Percentiles rank a stretch among this genome's conserved stretches.
phyloP scores from a whole-genome alignment of 805 yeast genomes.

The Candida endomychidarum region DNA sequence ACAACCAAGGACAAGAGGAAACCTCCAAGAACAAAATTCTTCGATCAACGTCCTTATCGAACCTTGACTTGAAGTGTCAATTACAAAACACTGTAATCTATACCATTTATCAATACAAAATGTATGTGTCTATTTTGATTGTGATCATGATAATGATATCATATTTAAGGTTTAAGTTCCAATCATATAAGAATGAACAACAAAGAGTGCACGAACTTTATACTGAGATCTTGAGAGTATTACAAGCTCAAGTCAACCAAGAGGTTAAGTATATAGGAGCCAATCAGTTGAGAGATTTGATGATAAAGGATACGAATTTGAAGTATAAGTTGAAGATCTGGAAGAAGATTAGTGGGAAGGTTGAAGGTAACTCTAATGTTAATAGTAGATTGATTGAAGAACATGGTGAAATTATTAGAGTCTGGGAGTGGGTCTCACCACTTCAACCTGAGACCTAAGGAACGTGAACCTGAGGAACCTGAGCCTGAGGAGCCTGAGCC shows the following conservation, averaged over 20 bases:
- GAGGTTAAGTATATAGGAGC: constrained; percentile 52
- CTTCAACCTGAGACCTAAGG: not conserved
- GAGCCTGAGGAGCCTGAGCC: too few relatives aligned
- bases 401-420: constrained; percentile 83
- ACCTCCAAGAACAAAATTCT: constrained; percentile 50
- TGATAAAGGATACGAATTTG: constrained; percentile 44
- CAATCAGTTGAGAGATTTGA: constrained; percentile 69
- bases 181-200: constrained; percentile 35
- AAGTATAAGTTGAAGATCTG: constrained; percentile 51
- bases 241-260: constrained; percentile 38
- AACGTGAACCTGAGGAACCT: too few relatives aligned
- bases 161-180: constrained; percentile 27
- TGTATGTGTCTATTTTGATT: constrained; percentile 13
- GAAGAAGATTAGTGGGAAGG: constrained; percentile 51
- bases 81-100: constrained; percentile 51
- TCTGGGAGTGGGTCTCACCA: constrained; percentile 77
- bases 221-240: constrained; percentile 47
- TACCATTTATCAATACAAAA: constrained; percentile 28
- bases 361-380: constrained; percentile 69
- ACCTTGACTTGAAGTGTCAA: constrained; percentile 58
- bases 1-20: constrained; percentile 27
- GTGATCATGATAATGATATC: not conserved
- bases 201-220: constrained; percentile 46
- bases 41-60: constrained; percentile 71
- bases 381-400: constrained; percentile 63